Evolutionary conservation across 2,329 filamentous ascomycete genomes (phyloP).

Genomic region (Pseudocercospora vitis): DNA sequence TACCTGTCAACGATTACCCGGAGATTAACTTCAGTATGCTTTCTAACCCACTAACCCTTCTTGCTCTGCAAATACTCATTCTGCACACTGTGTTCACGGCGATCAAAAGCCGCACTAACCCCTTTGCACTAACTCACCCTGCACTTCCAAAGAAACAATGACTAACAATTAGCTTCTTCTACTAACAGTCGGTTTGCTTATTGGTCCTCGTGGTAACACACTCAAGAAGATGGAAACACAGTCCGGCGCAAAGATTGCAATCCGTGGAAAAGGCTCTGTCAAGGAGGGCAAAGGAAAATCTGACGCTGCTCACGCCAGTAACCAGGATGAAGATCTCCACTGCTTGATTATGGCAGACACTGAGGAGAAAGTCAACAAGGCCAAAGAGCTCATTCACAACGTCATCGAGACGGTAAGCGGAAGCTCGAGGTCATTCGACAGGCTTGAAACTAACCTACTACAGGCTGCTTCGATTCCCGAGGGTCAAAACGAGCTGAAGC

Average conservation of each 20-base stretch:
- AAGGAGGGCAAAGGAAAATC: slow-evolving; percentile 99
- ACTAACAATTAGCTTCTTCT: slow-evolving; percentile 79
- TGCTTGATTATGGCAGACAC: slow-evolving; percentile 99
- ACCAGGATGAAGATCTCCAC: slow-evolving; percentile 98
- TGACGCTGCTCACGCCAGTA: slow-evolving; percentile 98
- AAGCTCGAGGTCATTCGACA: background rate
- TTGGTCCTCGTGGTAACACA: slow-evolving; percentile 99
- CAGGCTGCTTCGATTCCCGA: slow-evolving; percentile 97
- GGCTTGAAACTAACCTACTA: slow-evolving; percentile 34
- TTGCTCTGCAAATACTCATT: slow-evolving; percentile 33
- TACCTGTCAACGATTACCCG: slow-evolving; percentile 99
- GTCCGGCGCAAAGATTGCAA: slow-evolving; percentile 97
- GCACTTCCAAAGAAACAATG: slow-evolving; percentile 28
- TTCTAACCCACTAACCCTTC: slow-evolving; percentile 80
- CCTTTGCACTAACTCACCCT: slow-evolving; percentile 33
- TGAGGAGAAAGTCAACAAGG: slow-evolving; percentile 99
- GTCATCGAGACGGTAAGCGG: slow-evolving; percentile 91
- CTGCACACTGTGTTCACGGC: slow-evolving; percentile 32
- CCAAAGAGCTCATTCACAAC: slow-evolving; percentile 96
- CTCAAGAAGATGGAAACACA: slow-evolving; percentile 99
- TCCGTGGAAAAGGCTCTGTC: slow-evolving; percentile 98
- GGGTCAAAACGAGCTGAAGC: slow-evolving; percentile 97
- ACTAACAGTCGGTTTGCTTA: slow-evolving; percentile 98
- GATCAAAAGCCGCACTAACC: slow-evolving; percentile 39
- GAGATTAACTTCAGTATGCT: slow-evolving; percentile 99